Base-by-base conservation (phyloP, 2,329 filamentous ascomycete genomes). In the Pseudocercospora eumusae region DNA sequence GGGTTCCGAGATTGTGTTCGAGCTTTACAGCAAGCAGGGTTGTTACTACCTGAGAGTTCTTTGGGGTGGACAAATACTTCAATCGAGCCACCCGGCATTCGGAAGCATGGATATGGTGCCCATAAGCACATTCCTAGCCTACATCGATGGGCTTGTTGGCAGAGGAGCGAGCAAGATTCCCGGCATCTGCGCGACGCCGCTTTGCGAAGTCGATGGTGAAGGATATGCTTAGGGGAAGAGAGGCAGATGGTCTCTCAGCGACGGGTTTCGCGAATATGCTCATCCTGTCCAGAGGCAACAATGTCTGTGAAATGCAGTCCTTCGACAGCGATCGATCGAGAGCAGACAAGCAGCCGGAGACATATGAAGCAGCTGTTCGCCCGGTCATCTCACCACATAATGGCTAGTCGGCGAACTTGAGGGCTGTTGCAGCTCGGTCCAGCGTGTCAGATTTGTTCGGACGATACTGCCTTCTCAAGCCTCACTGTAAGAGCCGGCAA, bases 1-100 rank as follows among this genome's bases (percentile, higher is more conserved):
- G 90, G 90, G 90, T 0, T 81, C 85, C 9, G 90, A 93, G 76
- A 81, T 93, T 0, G 84, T 92, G 0, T 92, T 93, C 72, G 90
- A 93, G 77, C 72, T 93, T 28, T 92, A 87, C 70, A 78, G 75
- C 68, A 80, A 78, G 68, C 73, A 74, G 45, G 65, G 70, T n/a
- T 66, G 70, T 66, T 71, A 70, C 56, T 90, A 82, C 66, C 74
- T 92, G 1, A 81, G 91, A 6, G 86, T 93, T 0, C 77, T 95
- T 1, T 93, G 88, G 79, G 83, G 87, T 42, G 91, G 90, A 0
- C 78, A 83, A 73, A 81, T 88, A 0, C 72, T 95, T 62, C 79
- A 74, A 59, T 92, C 88, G 47, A 89, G 87, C 9, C 87, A 85
- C 69, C 89, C 90, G 1, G 82, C 75, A 23, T 76, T 95, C n/a